A percentile compares a stretch with the other conserved stretches of the same genome.
phyloP scores from a whole-genome alignment of 192 early-diverging fungal genomes.

The Coemansia sp. region DNA sequence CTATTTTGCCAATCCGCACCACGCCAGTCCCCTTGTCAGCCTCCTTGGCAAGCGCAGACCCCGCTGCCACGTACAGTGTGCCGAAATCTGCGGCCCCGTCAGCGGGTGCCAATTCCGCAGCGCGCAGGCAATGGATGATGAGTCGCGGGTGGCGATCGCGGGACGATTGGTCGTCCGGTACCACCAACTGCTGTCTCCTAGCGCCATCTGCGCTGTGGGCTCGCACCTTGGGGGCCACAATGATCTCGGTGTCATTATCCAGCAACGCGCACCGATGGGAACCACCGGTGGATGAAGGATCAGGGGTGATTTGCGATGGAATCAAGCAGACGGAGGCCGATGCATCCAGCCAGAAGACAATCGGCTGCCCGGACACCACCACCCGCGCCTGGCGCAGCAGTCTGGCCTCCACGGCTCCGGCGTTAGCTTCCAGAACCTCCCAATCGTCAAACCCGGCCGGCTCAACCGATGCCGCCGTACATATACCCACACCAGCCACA shows the following conservation, averaged over 20 bases:
- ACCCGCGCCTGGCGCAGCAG: slow-evolving; percentile 71
- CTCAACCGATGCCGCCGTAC: slow-evolving; percentile 66
- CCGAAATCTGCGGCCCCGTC: slow-evolving; percentile 32
- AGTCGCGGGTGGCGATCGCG: background rate
- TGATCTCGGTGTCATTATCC: slow-evolving; percentile 67
- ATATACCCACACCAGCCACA: slow-evolving; percentile 57
- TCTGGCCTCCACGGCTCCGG: slow-evolving; percentile 71
- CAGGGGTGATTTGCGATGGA: slow-evolving; percentile 47
- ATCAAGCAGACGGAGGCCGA: slow-evolving; percentile 64
- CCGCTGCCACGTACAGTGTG: slow-evolving; percentile 32
- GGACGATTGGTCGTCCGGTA: slow-evolving; percentile 12
- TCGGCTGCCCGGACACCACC: slow-evolving; percentile 64
- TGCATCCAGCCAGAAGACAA: slow-evolving; percentile 74
- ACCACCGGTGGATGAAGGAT: background rate
- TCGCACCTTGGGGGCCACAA: slow-evolving; percentile 72
- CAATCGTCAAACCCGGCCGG: slow-evolving; percentile 74
- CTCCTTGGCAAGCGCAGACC: slow-evolving; percentile 29
- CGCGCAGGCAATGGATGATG: slow-evolving; percentile 21
- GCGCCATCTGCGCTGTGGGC: background rate
- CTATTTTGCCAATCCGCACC: background rate
- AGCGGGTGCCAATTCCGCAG: slow-evolving; percentile 12
- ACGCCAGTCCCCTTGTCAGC: slow-evolving; percentile 9
- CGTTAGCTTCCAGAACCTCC: slow-evolving; percentile 80
- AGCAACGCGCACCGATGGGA: slow-evolving; percentile 56
- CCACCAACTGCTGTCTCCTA: slow-evolving; percentile 6